Evolutionary conservation across 2,329 filamentous ascomycete species (phyloP).

Genomic region (Fusarium irregulare): DNA sequence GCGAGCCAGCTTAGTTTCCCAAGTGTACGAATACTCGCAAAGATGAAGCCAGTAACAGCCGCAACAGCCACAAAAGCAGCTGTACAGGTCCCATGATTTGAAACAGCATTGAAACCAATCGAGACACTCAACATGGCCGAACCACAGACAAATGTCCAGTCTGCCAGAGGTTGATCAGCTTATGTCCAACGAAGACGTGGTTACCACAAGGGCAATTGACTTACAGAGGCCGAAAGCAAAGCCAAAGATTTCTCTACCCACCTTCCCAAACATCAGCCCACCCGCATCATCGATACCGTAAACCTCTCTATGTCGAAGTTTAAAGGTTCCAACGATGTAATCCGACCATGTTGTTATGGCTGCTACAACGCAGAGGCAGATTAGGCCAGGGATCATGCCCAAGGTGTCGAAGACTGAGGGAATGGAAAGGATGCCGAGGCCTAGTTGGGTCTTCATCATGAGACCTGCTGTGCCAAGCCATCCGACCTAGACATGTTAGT

Average conservation of each 20-base stretch:
- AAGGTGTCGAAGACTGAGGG: constrained; percentile 58
- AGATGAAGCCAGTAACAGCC: constrained; percentile 42
- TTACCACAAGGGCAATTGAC: neutral
- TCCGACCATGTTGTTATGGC: constrained; percentile 61
- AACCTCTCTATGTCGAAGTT: constrained; percentile 61
- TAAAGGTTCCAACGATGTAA: constrained; percentile 63
- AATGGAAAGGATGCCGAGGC: constrained; percentile 60
- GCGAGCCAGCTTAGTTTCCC: constrained; percentile 50
- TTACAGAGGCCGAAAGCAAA: constrained; percentile 51
- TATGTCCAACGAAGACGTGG: neutral
- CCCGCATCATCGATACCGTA: constrained; percentile 67
- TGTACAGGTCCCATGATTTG: constrained; percentile 53
- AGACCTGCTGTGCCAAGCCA: constrained; percentile 58
- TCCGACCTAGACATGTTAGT: constrained; percentile 49
- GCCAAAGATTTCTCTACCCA: constrained; percentile 57
- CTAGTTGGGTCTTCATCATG: constrained; percentile 62
- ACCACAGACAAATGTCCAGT: constrained; percentile 40
- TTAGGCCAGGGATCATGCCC: constrained; percentile 60
- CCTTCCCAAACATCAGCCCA: constrained; percentile 59
- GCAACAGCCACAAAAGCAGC: constrained; percentile 55
- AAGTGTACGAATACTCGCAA: constrained; percentile 50
- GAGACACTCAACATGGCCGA: constrained; percentile 48
- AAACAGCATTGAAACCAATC: constrained; percentile 55
- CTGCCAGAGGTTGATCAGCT: neutral
- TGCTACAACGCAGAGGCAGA: constrained; percentile 55